Evolutionary conservation across 1,284 basidiomycete species (phyloP), one percentile per base, ranked within the genome.

Genomic region (Rhodotorula glutinis): DNA sequence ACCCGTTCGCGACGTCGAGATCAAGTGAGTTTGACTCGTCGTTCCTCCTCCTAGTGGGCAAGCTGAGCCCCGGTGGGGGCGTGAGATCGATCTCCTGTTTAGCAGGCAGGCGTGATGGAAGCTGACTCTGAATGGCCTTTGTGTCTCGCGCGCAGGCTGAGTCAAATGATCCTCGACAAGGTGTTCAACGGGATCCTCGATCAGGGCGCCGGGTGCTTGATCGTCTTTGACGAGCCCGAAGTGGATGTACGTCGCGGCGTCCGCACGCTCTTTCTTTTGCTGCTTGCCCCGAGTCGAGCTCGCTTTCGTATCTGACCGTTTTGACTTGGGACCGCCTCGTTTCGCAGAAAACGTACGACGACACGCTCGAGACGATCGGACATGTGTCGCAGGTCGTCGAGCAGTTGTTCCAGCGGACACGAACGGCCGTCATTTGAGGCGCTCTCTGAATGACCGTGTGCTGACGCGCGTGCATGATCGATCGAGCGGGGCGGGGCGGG

Each of bases 91-190:
- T n/a, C n/a, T n/a, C n/a, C n/a, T n/a, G 11, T 38, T 38, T 38
- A 3, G 30, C 43, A n/a, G 9, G 8, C 33, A 1, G 3, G 4
- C 17, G 17, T 14, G 9, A n/a, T 21, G 21, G 19, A 10, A 33
- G 21, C 44, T 46, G 33, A 16, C 40, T 27, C 11, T n/a, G 3
- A 25, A n/a, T 30, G 3, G 33, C 2, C 23, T 27, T n/a, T 25
- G 5, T 8, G 7, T 7, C 17, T 19, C 49, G 21, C 53, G 14
- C 38, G 47, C 71, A 93, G 91, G 77, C 80, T 98, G 59, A 92
- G 90, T 57, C 95, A 98, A 79, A 98, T 98, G 95, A 98, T 98
- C 71, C 82, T 98, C 52, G 95, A 98, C 80, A 94, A 95, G 76
- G 87, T 94, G 1, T 87, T 98, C 75, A 86, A 92, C 72, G 95